Base-by-base conservation (phyloP, 1,284 basidiomycete species). In the Uromyces viciae-fabae region DNA sequence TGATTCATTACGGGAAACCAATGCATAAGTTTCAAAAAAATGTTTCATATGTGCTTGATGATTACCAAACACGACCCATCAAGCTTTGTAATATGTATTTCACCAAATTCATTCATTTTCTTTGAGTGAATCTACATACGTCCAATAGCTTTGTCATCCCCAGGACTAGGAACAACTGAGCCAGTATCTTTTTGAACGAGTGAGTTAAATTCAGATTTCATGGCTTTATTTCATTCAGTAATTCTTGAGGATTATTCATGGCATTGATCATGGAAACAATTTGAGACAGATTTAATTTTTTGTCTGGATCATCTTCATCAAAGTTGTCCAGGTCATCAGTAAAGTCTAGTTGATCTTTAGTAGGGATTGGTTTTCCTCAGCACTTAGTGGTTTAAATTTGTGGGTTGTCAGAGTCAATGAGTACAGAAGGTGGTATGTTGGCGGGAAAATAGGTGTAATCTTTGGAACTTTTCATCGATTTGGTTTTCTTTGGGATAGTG, bases 31-130 rank as follows among this genome's bases (percentile, higher is more conserved):
- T 3, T 46, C 2, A 33, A 46, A 60, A n/a, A 62, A 75, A n/a
- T 75, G 42, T 15, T 36, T 49, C 8, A 25, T 38, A 3, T 7
- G 56, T 33, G 62, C 58, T 64, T 75, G 56, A 36, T 62, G 74
- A 49, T 75, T 75, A 22, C 74, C 74, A 62, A 75, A 75, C 0
- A n/a, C 33, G 1, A 75, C 74, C 74, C 74, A 75, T 3, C 58
- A 8, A 64, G 74, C 56, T 33, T 75, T 62, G 19, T 46, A 22
- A 2, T 38, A 22, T 22, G 49, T 60, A 75, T 31, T 28, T 75
- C 25, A 33, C 31, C 58, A 40, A 31, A 15, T 36, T 75, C 40
- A 46, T 75, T 64, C 28, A 38, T 36, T 28, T 75, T 75, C 17
- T n/a, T 5, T n/a, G 22, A 19, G 25, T 62, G 33, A 1, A 40